Percentiles rank a stretch among this genome's conserved stretches.
Conservation (phyloP, 139 green algal species). For the Closterium sp. region DNA sequence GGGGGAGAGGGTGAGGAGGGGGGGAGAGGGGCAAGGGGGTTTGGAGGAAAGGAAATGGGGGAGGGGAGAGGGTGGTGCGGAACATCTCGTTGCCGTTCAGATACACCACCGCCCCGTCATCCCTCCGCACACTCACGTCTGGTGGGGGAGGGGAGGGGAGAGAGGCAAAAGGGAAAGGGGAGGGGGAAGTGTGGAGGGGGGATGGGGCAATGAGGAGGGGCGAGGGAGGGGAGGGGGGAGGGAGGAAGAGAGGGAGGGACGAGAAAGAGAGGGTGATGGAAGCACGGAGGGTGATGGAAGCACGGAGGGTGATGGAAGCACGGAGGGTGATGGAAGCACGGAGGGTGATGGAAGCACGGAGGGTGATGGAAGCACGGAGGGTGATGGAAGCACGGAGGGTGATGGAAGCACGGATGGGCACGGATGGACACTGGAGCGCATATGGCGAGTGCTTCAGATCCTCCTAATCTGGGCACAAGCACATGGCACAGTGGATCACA, state of each 20-base stretch:
- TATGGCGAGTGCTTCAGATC: too few relatives aligned
- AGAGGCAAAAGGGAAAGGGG: background rate
- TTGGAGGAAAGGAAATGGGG: background rate
- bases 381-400: too few relatives aligned
- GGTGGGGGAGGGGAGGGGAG: background rate
- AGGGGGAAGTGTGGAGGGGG: background rate
- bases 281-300: background rate
- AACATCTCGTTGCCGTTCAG: constrained; percentile 27
- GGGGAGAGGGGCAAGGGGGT: background rate
- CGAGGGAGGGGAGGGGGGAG: background rate
- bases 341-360: too few relatives aligned
- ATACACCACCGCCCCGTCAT: constrained; percentile 18
- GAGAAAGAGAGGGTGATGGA: background rate
- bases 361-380: too few relatives aligned
- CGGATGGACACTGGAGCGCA: too few relatives aligned
- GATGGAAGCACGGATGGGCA: too few relatives aligned
- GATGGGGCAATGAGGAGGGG: background rate
- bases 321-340: too few relatives aligned
- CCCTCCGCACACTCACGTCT: constrained; percentile 9
- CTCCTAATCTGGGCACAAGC: too few relatives aligned
- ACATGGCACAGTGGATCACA: too few relatives aligned
- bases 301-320: too few relatives aligned
- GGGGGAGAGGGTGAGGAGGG: background rate
- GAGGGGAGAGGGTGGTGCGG: background rate
- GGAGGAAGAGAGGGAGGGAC: too few relatives aligned